phyloP scores from a whole-genome alignment of 768 basidiomycete species.

The Hericium alpestre region DNA sequence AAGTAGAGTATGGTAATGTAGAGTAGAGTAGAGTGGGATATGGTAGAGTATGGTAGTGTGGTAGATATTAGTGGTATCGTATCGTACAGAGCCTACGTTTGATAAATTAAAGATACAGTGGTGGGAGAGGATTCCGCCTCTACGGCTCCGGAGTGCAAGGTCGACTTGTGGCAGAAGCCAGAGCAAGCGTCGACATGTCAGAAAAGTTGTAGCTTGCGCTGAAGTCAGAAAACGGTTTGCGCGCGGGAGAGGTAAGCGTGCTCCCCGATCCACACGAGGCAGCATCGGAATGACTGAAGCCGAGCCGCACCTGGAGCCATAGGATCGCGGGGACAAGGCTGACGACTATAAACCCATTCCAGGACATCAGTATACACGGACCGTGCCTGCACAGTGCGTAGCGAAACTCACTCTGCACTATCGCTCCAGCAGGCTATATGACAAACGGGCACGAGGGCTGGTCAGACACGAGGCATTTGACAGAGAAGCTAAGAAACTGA shows the following conservation, averaged over 20 bases:
- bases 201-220: not conserved
- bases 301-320: not conserved
- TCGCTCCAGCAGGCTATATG: not conserved
- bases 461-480: not conserved
- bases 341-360: not conserved
- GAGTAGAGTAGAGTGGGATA: too few species aligned
- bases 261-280: not conserved
- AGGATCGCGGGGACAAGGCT: not conserved
- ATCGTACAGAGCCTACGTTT: too few species aligned
- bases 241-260: not conserved
- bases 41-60: too few species aligned
- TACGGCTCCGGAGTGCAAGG: not conserved
- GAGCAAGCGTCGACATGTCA: not conserved
- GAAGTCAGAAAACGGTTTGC: not conserved
- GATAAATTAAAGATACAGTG: too few species aligned
- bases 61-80: too few species aligned
- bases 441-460: too few species aligned
- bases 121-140: not conserved
- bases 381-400: not conserved
- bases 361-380: too few species aligned
- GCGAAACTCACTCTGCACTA: not conserved
- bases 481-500: not conserved
- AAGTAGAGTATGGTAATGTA: too few species aligned
- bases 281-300: not conserved
- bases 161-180: not conserved